Base-by-base conservation (phyloP, 2,329 filamentous ascomycete genomes). In the Fusarium dimerum region DNA sequence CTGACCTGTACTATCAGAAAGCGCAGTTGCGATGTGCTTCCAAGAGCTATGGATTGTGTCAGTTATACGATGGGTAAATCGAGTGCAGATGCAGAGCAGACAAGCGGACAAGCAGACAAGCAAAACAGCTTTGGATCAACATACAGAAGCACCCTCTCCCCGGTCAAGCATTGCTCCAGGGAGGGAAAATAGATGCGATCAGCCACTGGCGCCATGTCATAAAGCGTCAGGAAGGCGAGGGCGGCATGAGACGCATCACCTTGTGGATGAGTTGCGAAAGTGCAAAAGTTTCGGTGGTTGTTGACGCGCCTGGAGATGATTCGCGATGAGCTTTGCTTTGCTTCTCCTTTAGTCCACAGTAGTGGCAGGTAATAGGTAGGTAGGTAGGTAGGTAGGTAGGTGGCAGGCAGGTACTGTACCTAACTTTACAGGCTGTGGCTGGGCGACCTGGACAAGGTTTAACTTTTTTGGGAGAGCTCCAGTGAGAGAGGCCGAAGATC, bases 161-260 rank as follows among this genome's bases (percentile, higher is more conserved):
- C 90, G 65, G 84, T 87, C 67, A 97, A 81, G 76, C 90, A 95
- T 70, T 89, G 86, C 73, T 91, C 88, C 73, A 97, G 80, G 68
- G 91, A 85, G 68, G 92, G 90, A 67, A 95, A 89, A 76, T 92
- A 94, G 71, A 82, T 79, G 68, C 78, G 77, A 75, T 88, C 86
- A 67, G 83, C 81, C 68, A 83, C 76, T 73, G 86, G 81, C 77
- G 85, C 87, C 88, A 91, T 92, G 77, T 74, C 78, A 77, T 71
- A 76, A 71, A 75, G 73, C 73, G 75, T 80, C 75, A 78, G 75
- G 74, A 73, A 53, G 65, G 70, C 62, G 66, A 66, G 66, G 68
- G 67, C 63, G 66, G 60, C 66, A 68, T 64, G 62, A 69, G 68
- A 71, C 64, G 68, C 72, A 74, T 75, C 68, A 71, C 70, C 69